Base-by-base conservation (phyloP, 805 yeast species). In the Candida golubevii region DNA sequence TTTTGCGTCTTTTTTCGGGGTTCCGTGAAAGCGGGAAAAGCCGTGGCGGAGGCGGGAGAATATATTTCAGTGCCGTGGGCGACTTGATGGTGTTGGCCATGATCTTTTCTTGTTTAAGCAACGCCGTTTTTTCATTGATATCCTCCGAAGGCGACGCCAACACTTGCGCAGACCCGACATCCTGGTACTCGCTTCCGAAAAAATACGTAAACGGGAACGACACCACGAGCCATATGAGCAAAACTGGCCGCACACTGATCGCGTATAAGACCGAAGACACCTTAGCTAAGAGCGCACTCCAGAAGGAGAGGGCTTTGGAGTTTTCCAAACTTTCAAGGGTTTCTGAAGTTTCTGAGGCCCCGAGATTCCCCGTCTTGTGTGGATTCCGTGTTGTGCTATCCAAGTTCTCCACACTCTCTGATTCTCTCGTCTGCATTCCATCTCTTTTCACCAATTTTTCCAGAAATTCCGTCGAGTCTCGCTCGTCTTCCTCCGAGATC, bases 141-240 rank as follows among this genome's bases (percentile, higher is more conserved):
- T 48, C 48, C 48, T 49, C 57, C 26, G 44, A 44, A 38, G 41
- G 35, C 14, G 46, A 27, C 28, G 28, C 30, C 26, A 28, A 28
- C 23, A 38, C 23, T 5, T 35, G 37, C 28, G 42, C 31, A 8
- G 38, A 11, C 15, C 36, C 28, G 28, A 40, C 45, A 27, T 42
- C 43, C 27, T 41, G 47, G 38, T 48, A 51, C 36, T 43, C 51
- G 34, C 39, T 42, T 2, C 53, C 56, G 27, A 79, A 56, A 13
- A 77, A 54, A 44, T 71, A 61, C 13, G 65, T 66, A 48, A 82
- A 62, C 0, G 90, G 90, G 54, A 74, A 78, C 1, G 82, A 71
- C 6, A 78, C 45, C n/a, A 82, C 48, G 40, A 65, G 69, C 77
- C 85, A 72, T 1, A 74, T 35, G 38, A 74, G 66, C 5, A 64